These are phyloP conservation scores for Moricandia moricandioides DNA, from an alignment of 345 rosid genomes.

Conservation along the genomic window DNA sequence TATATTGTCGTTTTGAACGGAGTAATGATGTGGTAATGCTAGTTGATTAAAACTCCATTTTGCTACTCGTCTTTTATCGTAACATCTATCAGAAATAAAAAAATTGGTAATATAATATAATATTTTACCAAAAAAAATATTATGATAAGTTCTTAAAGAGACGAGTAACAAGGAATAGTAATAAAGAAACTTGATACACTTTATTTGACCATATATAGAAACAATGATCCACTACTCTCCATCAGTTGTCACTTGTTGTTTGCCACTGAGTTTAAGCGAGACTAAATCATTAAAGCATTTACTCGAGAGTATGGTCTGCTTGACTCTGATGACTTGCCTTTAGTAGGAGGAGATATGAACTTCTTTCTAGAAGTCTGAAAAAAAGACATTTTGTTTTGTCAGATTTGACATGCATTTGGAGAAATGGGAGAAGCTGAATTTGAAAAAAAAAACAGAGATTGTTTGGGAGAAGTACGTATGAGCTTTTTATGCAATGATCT, in stretches of 20 bases:
- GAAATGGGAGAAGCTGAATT: background rate
- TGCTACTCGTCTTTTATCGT: background rate
- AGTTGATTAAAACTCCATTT: background rate
- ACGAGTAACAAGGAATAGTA: background rate
- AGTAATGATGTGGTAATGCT: background rate
- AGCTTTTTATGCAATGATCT: background rate
- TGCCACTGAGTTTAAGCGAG: background rate
- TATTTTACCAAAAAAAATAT: too few species aligned
- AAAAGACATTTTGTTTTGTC: background rate
- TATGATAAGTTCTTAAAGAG: background rate
- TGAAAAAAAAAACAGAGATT: background rate
- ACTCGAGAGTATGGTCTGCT: background rate
- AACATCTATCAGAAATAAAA: too few species aligned
- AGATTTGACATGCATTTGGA: background rate
- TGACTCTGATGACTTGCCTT: background rate
- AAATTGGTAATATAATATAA: too few species aligned
- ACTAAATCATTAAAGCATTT: background rate
- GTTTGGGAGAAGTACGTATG: background rate
- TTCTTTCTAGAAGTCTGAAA: background rate
- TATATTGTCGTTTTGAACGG: constrained; percentile 43
- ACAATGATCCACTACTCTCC: background rate
- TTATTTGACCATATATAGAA: background rate
- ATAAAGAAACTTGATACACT: background rate
- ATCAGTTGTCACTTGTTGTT: background rate
- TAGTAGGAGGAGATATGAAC: background rate